Conservation (phyloP, 108 stramenopile species). For the Conticribra guillardii region DNA sequence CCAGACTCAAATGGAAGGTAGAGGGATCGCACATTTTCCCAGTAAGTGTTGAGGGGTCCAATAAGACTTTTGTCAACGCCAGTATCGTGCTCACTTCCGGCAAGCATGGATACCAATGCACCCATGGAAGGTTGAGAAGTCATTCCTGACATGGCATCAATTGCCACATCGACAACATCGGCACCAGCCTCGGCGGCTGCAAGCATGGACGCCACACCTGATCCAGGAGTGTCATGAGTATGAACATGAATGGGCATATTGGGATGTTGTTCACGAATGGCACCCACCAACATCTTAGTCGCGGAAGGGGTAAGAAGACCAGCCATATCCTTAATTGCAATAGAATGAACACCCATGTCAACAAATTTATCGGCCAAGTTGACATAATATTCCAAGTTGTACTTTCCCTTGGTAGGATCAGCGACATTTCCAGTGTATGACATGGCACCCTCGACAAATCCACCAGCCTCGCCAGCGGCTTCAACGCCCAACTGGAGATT, state of each 20-base stretch:
- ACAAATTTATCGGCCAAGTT: slow-evolving; percentile 70
- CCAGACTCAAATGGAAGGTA: slow-evolving; percentile 96
- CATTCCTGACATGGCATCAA: slow-evolving; percentile 91
- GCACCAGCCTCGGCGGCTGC: slow-evolving; percentile 90
- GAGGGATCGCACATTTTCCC: slow-evolving; percentile 85
- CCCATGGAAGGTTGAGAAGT: slow-evolving; percentile 95
- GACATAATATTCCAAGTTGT: slow-evolving; percentile 87
- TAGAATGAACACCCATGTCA: slow-evolving; percentile 71
- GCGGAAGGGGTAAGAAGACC: slow-evolving; percentile 82
- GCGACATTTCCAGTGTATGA: slow-evolving; percentile 70
- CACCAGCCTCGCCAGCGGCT: slow-evolving; percentile 80
- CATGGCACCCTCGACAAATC: slow-evolving; percentile 83
- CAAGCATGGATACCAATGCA: slow-evolving; percentile 83
- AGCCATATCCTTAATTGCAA: slow-evolving; percentile 91
- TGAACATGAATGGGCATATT: slow-evolving; percentile 95
- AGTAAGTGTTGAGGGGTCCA: slow-evolving; percentile 79
- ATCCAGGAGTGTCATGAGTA: slow-evolving; percentile 97
- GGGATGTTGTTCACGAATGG: slow-evolving; percentile 80
- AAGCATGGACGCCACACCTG: slow-evolving; percentile 93
- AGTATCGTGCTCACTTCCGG: slow-evolving; percentile 83
- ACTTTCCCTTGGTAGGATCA: slow-evolving; percentile 61
- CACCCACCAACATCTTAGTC: slow-evolving; percentile 64
- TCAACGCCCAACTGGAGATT: slow-evolving; percentile 89
- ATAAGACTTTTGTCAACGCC: slow-evolving; percentile 71
- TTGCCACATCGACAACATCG: slow-evolving; percentile 91